Evolutionary conservation across 352 stramenopile species (phyloP).

Genomic region (Pythium phragmitis): DNA sequence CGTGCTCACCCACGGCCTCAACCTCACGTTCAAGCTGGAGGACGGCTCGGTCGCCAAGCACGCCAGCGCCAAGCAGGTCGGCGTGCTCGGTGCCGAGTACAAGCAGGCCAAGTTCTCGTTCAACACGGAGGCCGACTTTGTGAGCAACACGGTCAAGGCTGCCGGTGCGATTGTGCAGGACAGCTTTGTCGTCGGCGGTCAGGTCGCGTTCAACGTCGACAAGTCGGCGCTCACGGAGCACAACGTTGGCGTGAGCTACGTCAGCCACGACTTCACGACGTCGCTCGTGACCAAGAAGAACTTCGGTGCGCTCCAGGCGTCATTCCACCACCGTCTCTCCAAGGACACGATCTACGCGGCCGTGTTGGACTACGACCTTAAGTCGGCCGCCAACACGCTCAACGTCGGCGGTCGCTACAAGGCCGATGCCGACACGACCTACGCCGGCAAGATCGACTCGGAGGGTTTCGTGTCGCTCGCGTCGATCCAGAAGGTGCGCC

Average conservation of each 20-base stretch:
- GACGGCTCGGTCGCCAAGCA: conserved; percentile 80
- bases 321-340: conserved; percentile 83
- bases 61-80: conserved; percentile 63
- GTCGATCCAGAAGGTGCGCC: conserved; percentile 83
- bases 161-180: conserved; percentile 55
- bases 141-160: conserved; percentile 64
- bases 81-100: conserved; percentile 78
- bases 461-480: conserved; percentile 83
- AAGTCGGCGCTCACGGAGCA: conserved; percentile 79
- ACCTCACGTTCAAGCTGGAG: conserved; percentile 84
- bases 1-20: conserved; percentile 70
- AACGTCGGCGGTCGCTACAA: conserved; percentile 78
- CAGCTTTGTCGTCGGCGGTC: conserved; percentile 64
- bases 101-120: conserved; percentile 71
- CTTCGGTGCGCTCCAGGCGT: conserved; percentile 70
- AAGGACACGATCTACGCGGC: conserved; percentile 75
- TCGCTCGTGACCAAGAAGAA: conserved; percentile 82
- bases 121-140: conserved; percentile 76
- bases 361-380: conserved; percentile 82
- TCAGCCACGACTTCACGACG: conserved; percentile 66
- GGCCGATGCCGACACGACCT: conserved; percentile 72
- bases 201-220: conserved; percentile 78
- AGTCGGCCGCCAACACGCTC: conserved; percentile 78
- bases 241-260: conserved; percentile 74
- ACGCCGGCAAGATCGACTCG: conserved; percentile 82